Evolutionary conservation across 192 early-diverging fungal species (phyloP), one percentile per base, ranked within the genome.

Genomic region (Pecoramyces ruminantium): DNA sequence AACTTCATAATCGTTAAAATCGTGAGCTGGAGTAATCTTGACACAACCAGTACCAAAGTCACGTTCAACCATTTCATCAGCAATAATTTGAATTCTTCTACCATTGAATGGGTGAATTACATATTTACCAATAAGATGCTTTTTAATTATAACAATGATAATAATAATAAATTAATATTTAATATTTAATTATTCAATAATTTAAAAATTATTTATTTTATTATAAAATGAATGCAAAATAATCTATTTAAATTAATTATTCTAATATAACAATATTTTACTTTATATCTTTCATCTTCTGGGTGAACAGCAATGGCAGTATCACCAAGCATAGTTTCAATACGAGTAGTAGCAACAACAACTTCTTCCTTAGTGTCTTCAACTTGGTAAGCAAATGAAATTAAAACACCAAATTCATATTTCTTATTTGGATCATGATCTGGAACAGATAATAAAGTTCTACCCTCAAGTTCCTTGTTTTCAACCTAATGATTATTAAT

Each of bases 311-410:
- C 96, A 86, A 99, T 90, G 21, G 95, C 98, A 13, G 96, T 94
- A 88, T 99, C 98, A 81, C 97, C 98, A 29, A 99, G 89, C 98
- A 99, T 99, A 78, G 98, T 99, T 87, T 99, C 98, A 80, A 97
- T 89, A 94, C 98, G 96, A 15, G 98, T 99, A 16, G 98, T 99
- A 14, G 98, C 98, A 78, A 99, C 95, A 83, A 95, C 85, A 80
- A 99, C 92, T 82, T 92, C 90, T 84, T 98, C 98, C 79, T 91
- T 83, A 15, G 92, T 91, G 82, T 88, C 88, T 84, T 97, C 96
- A 29, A 99, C 88, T 78, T 89, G 88, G 87, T 99, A 99, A 11
- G 93, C 95, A 86, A 99, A 99, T 40, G 93, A 93, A 67, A 95
- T 93, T 83, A 99, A 86, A 40, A 98, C 95, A 85, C 98, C 98